Evolutionary conservation across 176 grass and related monocot species (phyloP), one percentile per base, ranked within the genome.

Genomic region (Coix lacrymajobi): DNA sequence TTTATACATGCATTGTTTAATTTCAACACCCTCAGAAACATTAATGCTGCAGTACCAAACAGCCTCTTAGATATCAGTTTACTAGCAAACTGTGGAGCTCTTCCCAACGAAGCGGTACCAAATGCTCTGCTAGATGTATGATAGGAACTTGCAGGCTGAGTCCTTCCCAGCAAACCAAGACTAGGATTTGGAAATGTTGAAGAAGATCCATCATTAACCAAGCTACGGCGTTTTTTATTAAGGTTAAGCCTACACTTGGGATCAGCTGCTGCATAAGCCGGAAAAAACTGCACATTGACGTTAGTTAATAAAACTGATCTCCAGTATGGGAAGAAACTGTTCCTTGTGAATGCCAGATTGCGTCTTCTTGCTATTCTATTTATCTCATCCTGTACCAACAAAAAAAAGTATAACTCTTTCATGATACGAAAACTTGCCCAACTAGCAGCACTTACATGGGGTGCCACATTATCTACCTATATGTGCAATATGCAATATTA

Each of bases 321-420:
- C 77, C 61, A n/a, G 24, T 31, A 30, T 33, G 61, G 61, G 7
- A 79, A 48, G 41, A 79, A 79, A 62, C 77, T 66, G 44, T 63
- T 79, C 61, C 76, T 79, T 65, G 17, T 32, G 45, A 49, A 46
- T 79, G 34, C 61, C 4, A 49, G 40, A 43, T 66, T 44, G 34
- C 41, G 8, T 24, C 28, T 62, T 66, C 41, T 66, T 65, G 40
- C 26, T 44, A 13, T 4, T 64, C 20, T 45, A 60, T 64, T 78
- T 45, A 38, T 78, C 62, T 22, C 30, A 51, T 12, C 77, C 62
- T 67, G 77, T 16, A 14, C 61, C 26, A 10, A 30, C 26, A 62
- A 62, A 62, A 62, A 63, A 63, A 14, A 5, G 14, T 63, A 30
- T 16, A 63, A 63, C 4, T 29, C 7, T 32, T 9, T n/a, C n/a